Base-by-base conservation (phyloP, 805 yeast species). In the Sugiyamaella qingdaonensis region DNA sequence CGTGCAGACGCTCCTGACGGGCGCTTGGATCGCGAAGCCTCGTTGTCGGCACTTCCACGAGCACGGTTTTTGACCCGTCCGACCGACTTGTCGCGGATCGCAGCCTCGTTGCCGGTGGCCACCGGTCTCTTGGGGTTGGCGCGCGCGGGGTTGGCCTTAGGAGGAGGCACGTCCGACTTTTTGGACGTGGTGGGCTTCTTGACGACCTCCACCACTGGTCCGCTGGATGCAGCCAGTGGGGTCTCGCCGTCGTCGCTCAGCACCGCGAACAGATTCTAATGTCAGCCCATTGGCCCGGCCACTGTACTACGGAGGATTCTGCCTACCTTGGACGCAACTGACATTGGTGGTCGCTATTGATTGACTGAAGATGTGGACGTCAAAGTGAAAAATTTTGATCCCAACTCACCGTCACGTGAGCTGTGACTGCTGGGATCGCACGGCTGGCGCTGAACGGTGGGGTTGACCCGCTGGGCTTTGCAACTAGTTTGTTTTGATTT, bases 121-220 rank as follows among this genome's bases (percentile, higher is more conserved):
- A 62, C 54, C 55, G 58, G 52, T 72, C 78, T 78, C 68, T 84
- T 77, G 46, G 69, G 64, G 76, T 75, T 76, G 73, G 85, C 82
- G 74, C 80, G 85, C 64, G 88, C 74, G 70, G 88, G 96, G 56
- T 60, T 57, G 54, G 68, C 64, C 54, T 65, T 65, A 54, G 83
- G 47, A 67, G 94, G 91, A 56, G 94, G 82, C 57, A 76, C 83
- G 69, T 88, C 68, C 57, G 83, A 72, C 80, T 91, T 91, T 82
- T 86, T 89, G 68, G 94, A 84, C 58, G 95, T 83, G 64, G 92
- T 84, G 74, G 74, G 74, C 77, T 83, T 80, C 82, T 85, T 88
- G 70, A 86, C 94, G 61, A 87, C 71, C 49, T 54, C 62, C 39
- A 31, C 19, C 10, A 45, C 48, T n/a, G 48, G 48, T 4, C 43